Percentiles rank a stretch among this genome's conserved stretches.
Evolutionary conservation across 2,329 filamentous ascomycete genomes (phyloP).

Genomic region (Talaromyces sp.): DNA sequence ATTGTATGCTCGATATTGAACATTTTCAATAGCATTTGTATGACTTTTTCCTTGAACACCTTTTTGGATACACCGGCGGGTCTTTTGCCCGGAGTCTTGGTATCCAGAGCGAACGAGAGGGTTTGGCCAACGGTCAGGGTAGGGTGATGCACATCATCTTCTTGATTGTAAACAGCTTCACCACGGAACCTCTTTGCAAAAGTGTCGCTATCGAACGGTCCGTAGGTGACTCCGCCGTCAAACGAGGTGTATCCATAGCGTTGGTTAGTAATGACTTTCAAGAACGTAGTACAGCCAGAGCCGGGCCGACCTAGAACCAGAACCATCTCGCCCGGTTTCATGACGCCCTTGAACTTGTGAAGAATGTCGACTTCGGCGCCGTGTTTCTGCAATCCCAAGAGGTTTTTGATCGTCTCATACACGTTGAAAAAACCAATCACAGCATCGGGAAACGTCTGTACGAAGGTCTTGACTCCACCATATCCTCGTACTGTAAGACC

Average conservation of each 20-base stretch:
- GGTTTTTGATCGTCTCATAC: constrained; percentile 58
- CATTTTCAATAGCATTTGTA: constrained; percentile 76
- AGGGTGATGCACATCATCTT: constrained; percentile 80
- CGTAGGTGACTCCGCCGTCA: constrained; percentile 71
- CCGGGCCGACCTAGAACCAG: constrained; percentile 76
- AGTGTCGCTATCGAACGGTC: constrained; percentile 65
- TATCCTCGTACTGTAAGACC: constrained; percentile 70
- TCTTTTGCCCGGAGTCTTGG: constrained; percentile 77
- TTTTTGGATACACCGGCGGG: constrained; percentile 53
- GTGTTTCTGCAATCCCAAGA: constrained; percentile 65
- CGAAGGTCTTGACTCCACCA: constrained; percentile 68
- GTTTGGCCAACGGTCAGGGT: constrained; percentile 87
- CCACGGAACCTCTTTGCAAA: constrained; percentile 71
- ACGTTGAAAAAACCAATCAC: constrained; percentile 74
- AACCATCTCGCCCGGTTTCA: constrained; percentile 82
- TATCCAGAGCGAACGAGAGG: constrained; percentile 76
- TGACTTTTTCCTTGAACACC: constrained; percentile 55
- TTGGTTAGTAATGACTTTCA: constrained; percentile 66
- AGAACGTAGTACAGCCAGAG: constrained; percentile 66
- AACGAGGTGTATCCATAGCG: constrained; percentile 59
- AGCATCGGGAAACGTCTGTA: constrained; percentile 72
- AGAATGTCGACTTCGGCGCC: constrained; percentile 70
- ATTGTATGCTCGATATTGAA: constrained; percentile 90
- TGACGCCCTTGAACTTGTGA: constrained; percentile 58
- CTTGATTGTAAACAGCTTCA: constrained; percentile 72